Evolutionary conservation across 306 rosid species (phyloP).

Genomic region (Pyrus pyrifolia): DNA sequence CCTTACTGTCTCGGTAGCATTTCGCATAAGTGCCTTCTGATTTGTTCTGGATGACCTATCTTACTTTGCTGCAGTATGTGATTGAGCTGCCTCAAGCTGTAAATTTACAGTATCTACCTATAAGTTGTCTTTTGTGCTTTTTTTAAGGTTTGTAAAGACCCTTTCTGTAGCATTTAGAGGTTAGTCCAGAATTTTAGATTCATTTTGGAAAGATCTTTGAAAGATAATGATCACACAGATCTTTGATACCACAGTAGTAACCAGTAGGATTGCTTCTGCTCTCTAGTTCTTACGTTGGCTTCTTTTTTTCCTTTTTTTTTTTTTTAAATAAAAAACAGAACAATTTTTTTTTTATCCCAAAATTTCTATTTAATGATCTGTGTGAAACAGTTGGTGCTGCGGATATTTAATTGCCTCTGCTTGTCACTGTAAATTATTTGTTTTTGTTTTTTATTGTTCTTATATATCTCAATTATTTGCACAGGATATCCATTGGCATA

Average conservation of each 20-base stretch:
- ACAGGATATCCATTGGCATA: constrained; percentile 38
- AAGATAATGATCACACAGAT: not conserved
- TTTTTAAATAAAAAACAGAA: too few species aligned
- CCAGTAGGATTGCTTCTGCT: not conserved
- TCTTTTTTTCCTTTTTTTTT: not conserved
- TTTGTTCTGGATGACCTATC: not conserved
- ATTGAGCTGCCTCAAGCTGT: not conserved
- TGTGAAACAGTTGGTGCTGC: not conserved
- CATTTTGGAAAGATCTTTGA: not conserved
- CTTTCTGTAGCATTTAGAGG: not conserved
- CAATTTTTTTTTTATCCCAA: not conserved
- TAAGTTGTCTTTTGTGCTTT: not conserved
- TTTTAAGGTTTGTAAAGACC: not conserved
- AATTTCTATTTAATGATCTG: not conserved
- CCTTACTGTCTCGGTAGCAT: not conserved
- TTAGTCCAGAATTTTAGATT: not conserved
- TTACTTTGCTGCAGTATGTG: not conserved
- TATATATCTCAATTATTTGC: not conserved
- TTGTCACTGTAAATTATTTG: not conserved
- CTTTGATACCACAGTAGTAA: not conserved
- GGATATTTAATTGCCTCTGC: not conserved
- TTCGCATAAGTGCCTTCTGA: not conserved
- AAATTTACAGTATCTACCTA: not conserved
- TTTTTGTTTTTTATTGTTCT: not conserved
- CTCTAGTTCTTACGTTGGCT: not conserved